Conservation (phyloP, 2,329 filamentous ascomycete genomes). For the Bipolaris bicolor region DNA sequence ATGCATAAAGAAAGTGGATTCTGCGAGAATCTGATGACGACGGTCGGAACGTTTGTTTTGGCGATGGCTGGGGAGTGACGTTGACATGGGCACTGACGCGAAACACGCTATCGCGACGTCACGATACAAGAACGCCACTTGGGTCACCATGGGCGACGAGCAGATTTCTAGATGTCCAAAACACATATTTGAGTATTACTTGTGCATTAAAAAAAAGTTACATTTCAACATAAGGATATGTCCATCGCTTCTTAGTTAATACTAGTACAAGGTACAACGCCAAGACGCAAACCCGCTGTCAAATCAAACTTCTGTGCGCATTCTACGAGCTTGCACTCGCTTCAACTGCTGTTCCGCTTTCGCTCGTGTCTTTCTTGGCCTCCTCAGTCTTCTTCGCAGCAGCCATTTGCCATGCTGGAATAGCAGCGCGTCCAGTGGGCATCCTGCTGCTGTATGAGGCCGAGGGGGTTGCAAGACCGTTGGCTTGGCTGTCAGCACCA, state of each 20-base stretch:
- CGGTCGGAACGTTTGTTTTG: slow-evolving; percentile 17
- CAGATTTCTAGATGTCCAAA: too few species aligned
- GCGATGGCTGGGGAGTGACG: slow-evolving; percentile 23
- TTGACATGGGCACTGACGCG: slow-evolving; percentile 23
- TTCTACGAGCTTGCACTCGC: slow-evolving; percentile 37
- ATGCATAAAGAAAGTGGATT: slow-evolving; percentile 20
- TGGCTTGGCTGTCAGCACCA: slow-evolving; percentile 29
- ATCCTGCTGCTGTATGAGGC: slow-evolving; percentile 42
- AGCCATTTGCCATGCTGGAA: slow-evolving; percentile 62
- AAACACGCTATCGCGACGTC: slow-evolving; percentile 27
- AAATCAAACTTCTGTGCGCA: background rate
- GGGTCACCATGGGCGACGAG: background rate
- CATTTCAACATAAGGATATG: background rate
- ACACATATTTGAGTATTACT: background rate
- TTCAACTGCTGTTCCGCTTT: slow-evolving; percentile 46
- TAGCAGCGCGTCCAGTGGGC: slow-evolving; percentile 51
- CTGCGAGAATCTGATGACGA: slow-evolving; percentile 23
- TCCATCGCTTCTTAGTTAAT: slow-evolving; percentile 2
- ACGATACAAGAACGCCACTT: slow-evolving; percentile 11
- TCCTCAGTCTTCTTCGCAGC: slow-evolving; percentile 55
- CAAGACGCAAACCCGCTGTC: slow-evolving; percentile 8
- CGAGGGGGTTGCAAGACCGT: slow-evolving; percentile 22
- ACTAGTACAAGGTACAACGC: slow-evolving; percentile 11
- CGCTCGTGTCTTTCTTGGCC: slow-evolving; percentile 52
- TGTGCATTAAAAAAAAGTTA: background rate